Evolutionary conservation across 345 rosid genomes (phyloP).

Genomic region (Erysimum cheiranthoides): DNA sequence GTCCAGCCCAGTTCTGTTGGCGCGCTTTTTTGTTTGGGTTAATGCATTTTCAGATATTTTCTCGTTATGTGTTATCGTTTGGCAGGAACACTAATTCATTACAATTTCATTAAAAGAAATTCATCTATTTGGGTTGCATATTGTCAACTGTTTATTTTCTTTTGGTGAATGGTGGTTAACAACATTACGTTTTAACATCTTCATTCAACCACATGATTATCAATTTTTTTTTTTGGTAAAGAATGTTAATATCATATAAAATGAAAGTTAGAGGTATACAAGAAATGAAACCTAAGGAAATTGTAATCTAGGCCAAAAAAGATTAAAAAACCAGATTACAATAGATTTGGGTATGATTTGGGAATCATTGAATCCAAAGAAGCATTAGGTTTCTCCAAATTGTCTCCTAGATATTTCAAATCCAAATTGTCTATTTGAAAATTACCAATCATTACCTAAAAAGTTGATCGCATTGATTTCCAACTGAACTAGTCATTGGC

Average conservation of each 20-base stretch:
- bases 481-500: not conserved
- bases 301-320: no score
- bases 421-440: conserved; percentile 2
- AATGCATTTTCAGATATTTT: not conserved
- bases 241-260: no score
- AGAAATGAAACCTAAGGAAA: no score
- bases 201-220: not conserved
- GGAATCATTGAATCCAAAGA: no score
- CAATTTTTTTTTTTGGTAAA: no score
- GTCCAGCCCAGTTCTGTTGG: not conserved
- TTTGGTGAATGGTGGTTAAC: not conserved
- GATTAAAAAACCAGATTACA: no score
- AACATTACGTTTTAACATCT: not conserved
- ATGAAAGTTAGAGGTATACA: no score
- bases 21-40: not conserved
- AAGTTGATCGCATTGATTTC: conserved; percentile 12
- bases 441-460: not conserved
- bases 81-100: not conserved
- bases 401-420: not conserved
- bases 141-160: not conserved
- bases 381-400: no score
- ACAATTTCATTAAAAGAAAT: not conserved
- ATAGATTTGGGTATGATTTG: no score
- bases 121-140: not conserved
- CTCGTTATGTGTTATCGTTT: not conserved